Evolutionary conservation across 1,284 basidiomycete genomes (phyloP).

Genomic region (Salmacisia buchloeana): DNA sequence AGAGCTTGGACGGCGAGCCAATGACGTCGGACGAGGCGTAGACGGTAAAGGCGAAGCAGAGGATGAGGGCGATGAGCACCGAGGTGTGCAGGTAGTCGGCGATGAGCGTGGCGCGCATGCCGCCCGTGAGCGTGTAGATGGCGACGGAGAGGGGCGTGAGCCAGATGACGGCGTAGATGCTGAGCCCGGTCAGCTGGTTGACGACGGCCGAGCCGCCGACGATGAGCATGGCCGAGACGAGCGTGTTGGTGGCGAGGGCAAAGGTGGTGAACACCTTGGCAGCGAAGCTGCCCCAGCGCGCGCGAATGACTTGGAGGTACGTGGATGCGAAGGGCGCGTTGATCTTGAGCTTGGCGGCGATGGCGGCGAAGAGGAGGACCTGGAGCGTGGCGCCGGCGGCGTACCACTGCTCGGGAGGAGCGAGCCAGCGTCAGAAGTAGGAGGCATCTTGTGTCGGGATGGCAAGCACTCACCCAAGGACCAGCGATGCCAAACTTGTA

Average conservation of each 20-base stretch:
- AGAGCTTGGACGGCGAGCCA: conserved; percentile 32
- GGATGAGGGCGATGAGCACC: conserved; percentile 43
- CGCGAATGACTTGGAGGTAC: conserved; percentile 63
- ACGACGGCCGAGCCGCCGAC: conserved; percentile 44
- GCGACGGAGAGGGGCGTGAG: conserved; percentile 43
- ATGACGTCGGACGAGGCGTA: conserved; percentile 60
- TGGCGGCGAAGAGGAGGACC: conserved; percentile 61
- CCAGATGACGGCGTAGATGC: conserved; percentile 36
- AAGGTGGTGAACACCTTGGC: conserved; percentile 76
- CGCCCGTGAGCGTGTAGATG: conserved; percentile 42
- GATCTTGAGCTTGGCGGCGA: conserved; percentile 58
- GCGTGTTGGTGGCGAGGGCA: conserved; percentile 63
- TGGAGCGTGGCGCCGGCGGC: conserved; percentile 57
- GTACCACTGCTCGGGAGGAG: conserved; percentile 31
- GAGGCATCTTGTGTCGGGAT: neutral
- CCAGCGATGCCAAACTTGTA: conserved; percentile 65
- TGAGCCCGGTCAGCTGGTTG: conserved; percentile 57
- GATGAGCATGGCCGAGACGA: conserved; percentile 44
- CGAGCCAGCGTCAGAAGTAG: too few species aligned
- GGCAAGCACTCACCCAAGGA: conserved; percentile 1
- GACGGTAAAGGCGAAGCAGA: conserved; percentile 62
- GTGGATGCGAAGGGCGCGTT: conserved; percentile 61
- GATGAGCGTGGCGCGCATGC: conserved; percentile 42
- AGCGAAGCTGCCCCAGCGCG: conserved; percentile 67
- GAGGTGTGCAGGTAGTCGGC: conserved; percentile 48